A percentile compares a stretch with the other conserved stretches of the same genome.
phyloP scores from a whole-genome alignment of 2,329 filamentous ascomycete species.

The Tolypocladium pustulatum region DNA sequence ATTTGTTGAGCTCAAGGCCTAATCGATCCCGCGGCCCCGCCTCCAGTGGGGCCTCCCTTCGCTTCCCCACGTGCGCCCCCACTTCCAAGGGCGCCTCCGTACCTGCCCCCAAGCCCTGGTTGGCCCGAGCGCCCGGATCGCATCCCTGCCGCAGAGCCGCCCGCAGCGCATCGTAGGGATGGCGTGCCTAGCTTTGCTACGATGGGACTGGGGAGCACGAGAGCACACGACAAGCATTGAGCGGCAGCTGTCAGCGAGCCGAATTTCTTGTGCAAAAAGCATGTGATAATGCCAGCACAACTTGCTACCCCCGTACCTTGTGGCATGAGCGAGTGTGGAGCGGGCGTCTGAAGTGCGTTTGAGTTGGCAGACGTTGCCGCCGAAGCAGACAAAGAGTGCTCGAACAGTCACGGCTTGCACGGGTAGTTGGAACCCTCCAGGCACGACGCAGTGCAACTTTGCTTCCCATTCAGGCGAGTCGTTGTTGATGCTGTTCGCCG shows the following conservation, averaged over 20 bases:
- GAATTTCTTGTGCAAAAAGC: neutral
- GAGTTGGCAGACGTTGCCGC: too few relatives aligned
- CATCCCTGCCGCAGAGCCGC: neutral
- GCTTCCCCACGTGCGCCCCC: neutral
- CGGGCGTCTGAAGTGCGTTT: neutral
- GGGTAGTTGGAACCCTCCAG: too few relatives aligned
- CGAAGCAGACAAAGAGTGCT: too few relatives aligned
- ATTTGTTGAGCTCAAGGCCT: slow-evolving; percentile 21
- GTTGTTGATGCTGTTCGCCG: neutral
- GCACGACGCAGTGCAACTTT: too few relatives aligned
- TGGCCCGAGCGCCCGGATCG: neutral
- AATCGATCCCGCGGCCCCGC: neutral
- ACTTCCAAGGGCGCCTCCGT: neutral
- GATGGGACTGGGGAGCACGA: neutral
- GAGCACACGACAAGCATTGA: neutral
- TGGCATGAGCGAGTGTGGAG: too few relatives aligned
- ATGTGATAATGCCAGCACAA: neutral
- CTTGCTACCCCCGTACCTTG: too few relatives aligned
- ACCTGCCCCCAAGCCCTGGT: neutral
- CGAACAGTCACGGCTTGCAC: too few relatives aligned
- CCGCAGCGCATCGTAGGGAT: neutral
- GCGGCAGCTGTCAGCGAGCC: neutral
- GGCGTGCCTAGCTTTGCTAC: neutral
- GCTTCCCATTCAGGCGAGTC: neutral
- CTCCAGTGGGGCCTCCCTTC: neutral